Evolutionary conservation across 2,329 filamentous ascomycete species (phyloP), one percentile per base, ranked within the genome.

Genomic region (Aspergillus sp.): DNA sequence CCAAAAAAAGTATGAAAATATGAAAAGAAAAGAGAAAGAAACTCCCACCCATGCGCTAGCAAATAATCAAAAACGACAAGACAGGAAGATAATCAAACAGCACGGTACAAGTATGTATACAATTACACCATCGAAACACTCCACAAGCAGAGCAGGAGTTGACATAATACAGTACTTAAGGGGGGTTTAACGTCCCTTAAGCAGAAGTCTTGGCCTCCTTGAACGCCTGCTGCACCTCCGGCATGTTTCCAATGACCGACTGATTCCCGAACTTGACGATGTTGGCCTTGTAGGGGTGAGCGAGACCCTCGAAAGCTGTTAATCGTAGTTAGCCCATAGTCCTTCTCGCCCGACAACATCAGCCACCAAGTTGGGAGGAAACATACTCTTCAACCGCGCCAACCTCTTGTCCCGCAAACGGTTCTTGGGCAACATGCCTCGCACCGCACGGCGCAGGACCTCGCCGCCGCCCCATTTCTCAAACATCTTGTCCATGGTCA

Each of bases 401-500:
- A 99, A 80, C 65, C 96, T 81, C 81, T 92, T 90, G 75, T 97
- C 92, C 69, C 94, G 83, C 72, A 99, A 80, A 71, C 93, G 82
- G 80, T 99, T 99, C 85, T 99, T 99, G 56, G 95, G 95, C 77
- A 99, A 78, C 95, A 99, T 99, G 52, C 96, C 96, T 73, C 90
- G 90, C 46, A 99, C 96, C 1, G 96, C 95, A 76, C 92, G 90
- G 71, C 92, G 84, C 74, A 99, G 78, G 42, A 99, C 88, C 83
- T 99, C 95, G 42, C 89, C 89, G 53, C 95, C 95, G 65, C 95
- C 95, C 81, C 92, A 90, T 83, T 97, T 97, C 71, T 86, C 89
- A 84, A 97, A 95, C 82, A 99, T 86, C 67, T 87, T 86, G 73
- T 98, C 94, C 94, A 99, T 96, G 59, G 89, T 96, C 75, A 99